These are phyloP conservation scores for Kurtzmaniella natalensis DNA, from an alignment of 1,139 yeast genomes.

Conservation along the genomic window DNA sequence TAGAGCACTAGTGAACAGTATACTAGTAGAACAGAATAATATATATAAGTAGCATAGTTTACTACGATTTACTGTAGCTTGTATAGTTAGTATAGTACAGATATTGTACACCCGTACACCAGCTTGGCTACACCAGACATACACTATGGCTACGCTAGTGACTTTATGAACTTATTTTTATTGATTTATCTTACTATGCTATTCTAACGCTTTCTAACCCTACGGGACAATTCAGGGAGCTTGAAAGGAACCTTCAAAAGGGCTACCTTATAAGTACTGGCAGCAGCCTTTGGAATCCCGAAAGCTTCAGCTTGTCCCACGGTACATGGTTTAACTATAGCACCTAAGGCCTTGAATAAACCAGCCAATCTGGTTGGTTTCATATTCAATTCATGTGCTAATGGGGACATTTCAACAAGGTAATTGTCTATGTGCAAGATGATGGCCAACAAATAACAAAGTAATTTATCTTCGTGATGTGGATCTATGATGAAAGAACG, in stretches of 20 bases:
- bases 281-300: conserved; percentile 66
- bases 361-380: conserved; percentile 71
- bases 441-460: conserved; percentile 72
- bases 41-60: too few relatives aligned
- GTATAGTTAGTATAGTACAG: too few relatives aligned
- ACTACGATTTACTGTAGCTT: too few relatives aligned
- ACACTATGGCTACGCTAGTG: background rate
- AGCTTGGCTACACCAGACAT: background rate
- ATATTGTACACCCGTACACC: too few relatives aligned
- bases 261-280: conserved; percentile 73
- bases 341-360: conserved; percentile 79
- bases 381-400: conserved; percentile 80
- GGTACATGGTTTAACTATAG: conserved; percentile 70
- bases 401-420: conserved; percentile 69
- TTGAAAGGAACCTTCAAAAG: conserved; percentile 83
- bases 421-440: conserved; percentile 75
- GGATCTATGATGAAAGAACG: conserved; percentile 79
- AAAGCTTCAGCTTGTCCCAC: conserved; percentile 79
- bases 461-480: conserved; percentile 75
- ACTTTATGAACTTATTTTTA: background rate
- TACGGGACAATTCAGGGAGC: conserved; percentile 76
- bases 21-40: too few relatives aligned
- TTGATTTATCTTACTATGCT: background rate
- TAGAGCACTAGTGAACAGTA: too few relatives aligned
- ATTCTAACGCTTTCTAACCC: conserved; percentile 40